Evolutionary conservation across 495 filamentous ascomycete species (phyloP), one percentile per base, ranked within the genome.

Genomic region (Arthonia radiata): DNA sequence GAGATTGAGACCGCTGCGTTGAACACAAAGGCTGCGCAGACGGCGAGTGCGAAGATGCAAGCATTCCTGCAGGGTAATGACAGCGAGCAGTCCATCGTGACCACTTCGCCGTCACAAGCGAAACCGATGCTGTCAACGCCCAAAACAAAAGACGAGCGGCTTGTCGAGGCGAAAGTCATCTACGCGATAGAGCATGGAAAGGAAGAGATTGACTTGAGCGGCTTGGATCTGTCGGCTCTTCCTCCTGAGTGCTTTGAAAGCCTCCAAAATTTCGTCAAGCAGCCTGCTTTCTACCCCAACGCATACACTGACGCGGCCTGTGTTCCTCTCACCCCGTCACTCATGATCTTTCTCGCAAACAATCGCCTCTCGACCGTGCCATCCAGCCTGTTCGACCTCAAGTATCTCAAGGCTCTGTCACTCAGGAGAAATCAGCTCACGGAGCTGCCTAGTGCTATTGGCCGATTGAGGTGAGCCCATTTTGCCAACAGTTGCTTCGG

Each of bases 381-480:
- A 1, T 31, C 33, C n/a, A 52, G 47, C 22, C 33, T 73, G 4
- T 55, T 65, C 36, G 52, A 53, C 27, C 39, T 73, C 3, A 43
- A 62, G 18, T 42, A 61, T 31, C 45, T 86, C 17, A 67, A 57
- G 3, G 63, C 73, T 5, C 60, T 90, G 17, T 78, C 61, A 40
- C 48, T 90, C 27, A 69, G 79, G 3, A 61, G 55, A 31, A 89
- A 83, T 44, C 39, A 58, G 16, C 52, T 90, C 5, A 47, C 40
- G 0, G 58, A 68, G 18, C 49, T 90, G 5, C 74, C 74, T 4
- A 48, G 64, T 1, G 50, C 57, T 0, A 73, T 89, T 22, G 51
- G 53, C n/a, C 59, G 57, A 19, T 49, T 89, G 9, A 51, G n/a
- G n/a, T n/a, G n/a, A n/a, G n/a, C n/a, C n/a, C n/a, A n/a, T n/a